A percentile compares a stretch with the other conserved stretches of the same genome.
Evolutionary conservation across 495 filamentous ascomycete genomes (phyloP).

Genomic region (Talaromyces nanjingensis): DNA sequence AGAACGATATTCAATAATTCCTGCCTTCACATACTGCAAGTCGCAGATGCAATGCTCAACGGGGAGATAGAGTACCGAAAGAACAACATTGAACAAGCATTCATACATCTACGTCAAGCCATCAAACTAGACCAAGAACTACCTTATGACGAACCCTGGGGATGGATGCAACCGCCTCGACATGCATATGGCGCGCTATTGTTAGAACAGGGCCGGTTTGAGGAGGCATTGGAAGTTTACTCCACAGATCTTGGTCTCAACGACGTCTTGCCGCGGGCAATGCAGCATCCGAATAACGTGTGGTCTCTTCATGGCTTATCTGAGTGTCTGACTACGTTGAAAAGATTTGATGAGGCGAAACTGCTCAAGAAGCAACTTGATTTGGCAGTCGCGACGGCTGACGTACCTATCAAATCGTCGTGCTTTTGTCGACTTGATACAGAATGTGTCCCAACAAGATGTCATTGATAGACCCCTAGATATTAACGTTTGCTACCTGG

Average conservation of each 20-base stretch:
- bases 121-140: constrained; percentile 49
- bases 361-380: constrained; percentile 42
- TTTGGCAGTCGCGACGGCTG: constrained; percentile 44
- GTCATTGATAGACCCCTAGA: not conserved
- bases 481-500: not conserved
- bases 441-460: not conserved
- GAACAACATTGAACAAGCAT: constrained; percentile 47
- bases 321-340: constrained; percentile 52
- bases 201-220: constrained; percentile 50
- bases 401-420: constrained; percentile 51
- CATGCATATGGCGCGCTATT: constrained; percentile 60
- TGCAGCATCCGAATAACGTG: constrained; percentile 59
- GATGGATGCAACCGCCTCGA: constrained; percentile 61
- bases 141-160: constrained; percentile 63
- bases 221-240: constrained; percentile 50
- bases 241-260: constrained; percentile 55
- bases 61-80: constrained; percentile 62
- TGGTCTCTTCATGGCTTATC: constrained; percentile 62
- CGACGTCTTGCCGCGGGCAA: constrained; percentile 45
- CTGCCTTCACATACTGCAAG: constrained; percentile 48
- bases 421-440: constrained; percentile 50
- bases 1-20: constrained; percentile 62
- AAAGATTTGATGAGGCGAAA: constrained; percentile 39
- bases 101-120: constrained; percentile 43
- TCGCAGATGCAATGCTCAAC: constrained; percentile 58